Evolutionary conservation across 2,329 filamentous ascomycete genomes (phyloP), one percentile per base, ranked within the genome.

Genomic region (Aspergillus sp.): DNA sequence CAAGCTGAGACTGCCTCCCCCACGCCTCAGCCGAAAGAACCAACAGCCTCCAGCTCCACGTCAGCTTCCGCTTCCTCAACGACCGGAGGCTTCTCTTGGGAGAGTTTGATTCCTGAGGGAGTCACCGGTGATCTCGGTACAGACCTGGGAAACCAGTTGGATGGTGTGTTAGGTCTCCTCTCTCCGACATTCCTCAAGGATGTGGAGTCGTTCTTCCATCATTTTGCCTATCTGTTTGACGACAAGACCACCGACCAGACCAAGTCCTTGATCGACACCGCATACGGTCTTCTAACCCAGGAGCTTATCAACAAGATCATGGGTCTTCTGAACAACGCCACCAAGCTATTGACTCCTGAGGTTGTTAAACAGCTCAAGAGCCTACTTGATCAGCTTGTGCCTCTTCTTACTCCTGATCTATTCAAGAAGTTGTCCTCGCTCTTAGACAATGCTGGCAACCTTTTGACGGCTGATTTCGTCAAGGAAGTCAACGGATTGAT

Each of bases 161-260:
- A 52, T 42, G 64, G 64, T 4, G 43, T 64, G 19, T 52, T 60
- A 4, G 65, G 65, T 19, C 54, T 69, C 20, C 54, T 68, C 8
- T 61, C 61, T 7, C 65, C 65, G 4, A 66, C 62, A 2, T 58
- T 69, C 35, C 49, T 69, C 8, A 58, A 60, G 24, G 60, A 69
- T 50, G 56, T 67, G 9, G 64, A 68, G 40, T 68, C 65, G n/a
- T 68, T 69, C 56, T 65, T 68, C 59, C 60, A 68, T 51, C 65
- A 68, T 41, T 54, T 69, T 41, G 65, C 65, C n/a, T 65, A 63
- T 42, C 55, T 69, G 26, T 59, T 69, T 16, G 66, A 68, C 46
- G 65, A 67, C 42, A 60, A 63, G 52, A 67, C 65, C 7, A 67
- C 66, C 19, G 54, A 61, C 9, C 60, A 68, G 51, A 62, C 65